These are phyloP conservation scores for Apiospora hydei DNA, from an alignment of 2,329 filamentous ascomycete genomes.

Conservation along the genomic window DNA sequence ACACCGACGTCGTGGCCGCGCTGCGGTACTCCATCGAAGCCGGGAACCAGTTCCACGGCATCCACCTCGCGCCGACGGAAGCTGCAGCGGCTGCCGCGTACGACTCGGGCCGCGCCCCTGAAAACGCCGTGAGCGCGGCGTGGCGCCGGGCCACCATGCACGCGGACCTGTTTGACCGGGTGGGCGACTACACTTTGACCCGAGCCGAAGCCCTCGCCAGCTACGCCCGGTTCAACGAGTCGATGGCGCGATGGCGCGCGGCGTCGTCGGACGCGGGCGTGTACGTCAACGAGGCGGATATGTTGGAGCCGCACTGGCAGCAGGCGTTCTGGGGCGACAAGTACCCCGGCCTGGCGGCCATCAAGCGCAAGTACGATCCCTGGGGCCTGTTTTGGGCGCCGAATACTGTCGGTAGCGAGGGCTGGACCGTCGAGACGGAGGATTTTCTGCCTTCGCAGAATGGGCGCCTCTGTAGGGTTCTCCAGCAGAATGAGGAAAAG, in stretches of 20 bases:
- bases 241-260: constrained; percentile 40
- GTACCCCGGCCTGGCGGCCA: constrained; percentile 48
- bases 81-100: constrained; percentile 33
- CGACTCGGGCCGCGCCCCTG: background rate
- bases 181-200: constrained; percentile 30
- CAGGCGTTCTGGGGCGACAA: constrained; percentile 55
- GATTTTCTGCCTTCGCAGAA: constrained; percentile 37
- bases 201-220: constrained; percentile 35
- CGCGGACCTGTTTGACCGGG: constrained; percentile 42
- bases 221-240: constrained; percentile 36
- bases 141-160: constrained; percentile 50
- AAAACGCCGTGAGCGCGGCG: constrained; percentile 50
- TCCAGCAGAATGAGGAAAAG: no score
- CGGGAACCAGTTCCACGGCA: constrained; percentile 45
- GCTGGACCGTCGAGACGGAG: constrained; percentile 49
- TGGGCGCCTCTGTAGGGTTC: constrained; percentile 41
- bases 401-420: constrained; percentile 59
- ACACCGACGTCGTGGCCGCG: constrained; percentile 38
- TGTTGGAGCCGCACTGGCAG: constrained; percentile 54
- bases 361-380: constrained; percentile 60
- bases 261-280: constrained; percentile 51
- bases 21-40: constrained; percentile 47
- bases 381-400: constrained; percentile 55
- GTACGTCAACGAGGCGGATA: constrained; percentile 62
- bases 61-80: constrained; percentile 41